Base-by-base conservation (phyloP, 176 grass and related monocot genomes). In the barley (Hordeum vulgare) region DNA sequence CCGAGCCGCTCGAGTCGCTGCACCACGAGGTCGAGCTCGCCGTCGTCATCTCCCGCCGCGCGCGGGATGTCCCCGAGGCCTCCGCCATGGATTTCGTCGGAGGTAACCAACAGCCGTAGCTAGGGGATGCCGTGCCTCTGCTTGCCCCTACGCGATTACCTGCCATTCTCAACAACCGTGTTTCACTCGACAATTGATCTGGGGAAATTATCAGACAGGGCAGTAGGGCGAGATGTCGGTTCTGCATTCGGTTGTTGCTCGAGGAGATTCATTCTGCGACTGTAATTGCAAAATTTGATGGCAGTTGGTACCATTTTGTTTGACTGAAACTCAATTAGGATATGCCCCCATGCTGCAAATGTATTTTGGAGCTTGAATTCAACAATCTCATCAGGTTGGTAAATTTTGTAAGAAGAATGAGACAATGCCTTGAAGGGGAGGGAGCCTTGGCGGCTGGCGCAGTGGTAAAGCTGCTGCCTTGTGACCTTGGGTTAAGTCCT, bases 21-120 rank as follows among this genome's bases (percentile, higher is more conserved):
- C 90, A 94, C 81, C 93, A 99, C 57, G 93, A 99, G 87, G 96
- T 99, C 26, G 96, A 99, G 89, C 93, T 99, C 31, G 96, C 96
- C 67, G 91, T 98, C 79, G 78, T 99, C 74, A 96, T 96, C 47
- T 90, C 89, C 8, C 78, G 82, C 21, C 94, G 89, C 74, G 93
- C 87, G 53, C 91, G 93, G 66, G 91, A 95, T 7, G 87, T 96
- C 12, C 23, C 91, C 34, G 91, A 88, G 53, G 83, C 82, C 1
- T 69, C 89, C 33, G 96, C 93, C 39, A 99, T 99, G 96, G 96
- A 94, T 64, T 92, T 89, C 54, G 85, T 99, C 8, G 96, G 92
- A 98, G 96, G 96, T 98, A 89, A 51, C 15, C 20, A 40, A 2
- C 33, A 20, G 63, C 40, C 8, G 4, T 18, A 31, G 26, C 20